phyloP scores from a whole-genome alignment of 1,284 basidiomycete genomes.

The Ganoderma meredithae region DNA sequence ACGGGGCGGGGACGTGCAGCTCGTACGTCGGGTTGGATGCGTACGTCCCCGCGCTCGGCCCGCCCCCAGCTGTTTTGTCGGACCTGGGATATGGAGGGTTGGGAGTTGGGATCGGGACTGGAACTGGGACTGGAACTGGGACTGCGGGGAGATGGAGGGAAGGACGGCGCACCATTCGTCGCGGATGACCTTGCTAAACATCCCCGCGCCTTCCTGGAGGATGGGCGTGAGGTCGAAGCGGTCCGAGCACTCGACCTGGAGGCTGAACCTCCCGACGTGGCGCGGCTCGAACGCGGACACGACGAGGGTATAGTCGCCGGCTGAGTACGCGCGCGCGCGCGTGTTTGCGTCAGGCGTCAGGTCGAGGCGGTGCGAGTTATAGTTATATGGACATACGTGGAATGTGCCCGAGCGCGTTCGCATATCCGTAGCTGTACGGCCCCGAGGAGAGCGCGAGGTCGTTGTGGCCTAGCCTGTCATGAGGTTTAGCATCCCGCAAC shows the following conservation, averaged over 20 bases:
- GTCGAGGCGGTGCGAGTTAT: not conserved
- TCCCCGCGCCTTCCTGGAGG: slow-evolving; percentile 89
- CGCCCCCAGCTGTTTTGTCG: slow-evolving; percentile 63
- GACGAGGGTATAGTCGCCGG: slow-evolving; percentile 83
- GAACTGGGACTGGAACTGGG: not conserved
- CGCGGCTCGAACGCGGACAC: slow-evolving; percentile 85
- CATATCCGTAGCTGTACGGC: slow-evolving; percentile 83
- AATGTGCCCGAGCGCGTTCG: slow-evolving; percentile 61
- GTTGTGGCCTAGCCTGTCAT: slow-evolving; percentile 62
- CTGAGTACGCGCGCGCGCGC: slow-evolving; percentile 48
- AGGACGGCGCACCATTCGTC: slow-evolving; percentile 69
- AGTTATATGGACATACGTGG: slow-evolving; percentile 53
- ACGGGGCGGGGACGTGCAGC: slow-evolving; percentile 57
- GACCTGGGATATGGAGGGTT: slow-evolving; percentile 49
- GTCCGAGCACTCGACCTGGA: slow-evolving; percentile 68
- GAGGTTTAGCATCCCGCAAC: slow-evolving; percentile 12
- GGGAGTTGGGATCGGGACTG: not conserved
- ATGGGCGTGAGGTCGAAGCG: slow-evolving; percentile 80
- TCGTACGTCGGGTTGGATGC: slow-evolving; percentile 74
- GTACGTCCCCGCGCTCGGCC: slow-evolving; percentile 71
- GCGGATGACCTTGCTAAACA: slow-evolving; percentile 76
- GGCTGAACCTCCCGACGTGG: slow-evolving; percentile 67
- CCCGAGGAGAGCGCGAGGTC: slow-evolving; percentile 81
- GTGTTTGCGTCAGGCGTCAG: not conserved
- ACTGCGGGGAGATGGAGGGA: not conserved